These are phyloP conservation scores for Pachyrhizus erosus DNA, from an alignment of 306 rosid genomes.

Conservation along the genomic window DNA sequence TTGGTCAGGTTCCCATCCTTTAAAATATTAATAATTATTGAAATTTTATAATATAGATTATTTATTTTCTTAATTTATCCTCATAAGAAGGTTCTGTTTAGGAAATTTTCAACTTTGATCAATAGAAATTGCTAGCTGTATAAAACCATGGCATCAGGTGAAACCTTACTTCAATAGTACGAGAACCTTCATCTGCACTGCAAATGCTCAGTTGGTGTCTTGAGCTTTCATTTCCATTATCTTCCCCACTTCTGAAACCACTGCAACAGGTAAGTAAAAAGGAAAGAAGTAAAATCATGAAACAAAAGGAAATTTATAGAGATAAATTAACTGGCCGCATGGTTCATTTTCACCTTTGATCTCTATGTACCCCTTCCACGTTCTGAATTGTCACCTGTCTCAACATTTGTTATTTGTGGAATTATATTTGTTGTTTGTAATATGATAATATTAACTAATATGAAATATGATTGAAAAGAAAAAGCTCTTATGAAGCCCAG, in stretches of 20 bases:
- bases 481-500: neutral
- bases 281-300: neutral
- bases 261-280: neutral
- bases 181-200: neutral
- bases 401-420: neutral
- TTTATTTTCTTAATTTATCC: neutral
- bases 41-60: neutral
- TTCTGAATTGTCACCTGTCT: conserved; percentile 22
- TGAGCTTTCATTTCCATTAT: conserved; percentile 16
- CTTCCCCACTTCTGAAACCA: neutral
- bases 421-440: neutral
- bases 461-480: neutral
- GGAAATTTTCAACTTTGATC: neutral
- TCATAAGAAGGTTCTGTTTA: neutral
- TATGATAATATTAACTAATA: neutral
- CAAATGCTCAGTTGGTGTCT: conserved; percentile 12
- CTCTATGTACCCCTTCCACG: neutral
- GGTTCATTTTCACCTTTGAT: conserved; percentile 11
- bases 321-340: neutral
- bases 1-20: neutral
- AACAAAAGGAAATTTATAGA: neutral
- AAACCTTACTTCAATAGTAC: conserved; percentile 6
- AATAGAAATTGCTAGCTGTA: neutral
- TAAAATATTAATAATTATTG: neutral
- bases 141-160: neutral